phyloP scores from a whole-genome alignment of 306 rosid species.

The Prunus salicina region DNA sequence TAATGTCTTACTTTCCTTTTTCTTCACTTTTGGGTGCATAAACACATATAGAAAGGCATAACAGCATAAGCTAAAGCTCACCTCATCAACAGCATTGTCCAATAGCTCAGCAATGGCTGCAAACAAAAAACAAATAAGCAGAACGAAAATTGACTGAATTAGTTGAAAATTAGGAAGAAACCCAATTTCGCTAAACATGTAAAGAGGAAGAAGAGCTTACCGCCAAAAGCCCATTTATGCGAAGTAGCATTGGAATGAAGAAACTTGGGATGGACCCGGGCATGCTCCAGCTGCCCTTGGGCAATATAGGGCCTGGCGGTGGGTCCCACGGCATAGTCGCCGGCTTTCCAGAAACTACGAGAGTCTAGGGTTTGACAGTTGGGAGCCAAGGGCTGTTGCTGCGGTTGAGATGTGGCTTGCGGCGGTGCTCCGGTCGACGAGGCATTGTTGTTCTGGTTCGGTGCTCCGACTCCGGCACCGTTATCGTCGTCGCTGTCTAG shows the following conservation, averaged over 20 bases:
- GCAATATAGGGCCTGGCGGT: conserved; percentile 23
- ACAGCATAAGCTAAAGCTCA: conserved; percentile 19
- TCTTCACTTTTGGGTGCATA: neutral
- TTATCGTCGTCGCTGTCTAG: conserved; percentile 42
- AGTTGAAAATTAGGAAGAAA: neutral
- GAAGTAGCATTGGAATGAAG: conserved; percentile 98
- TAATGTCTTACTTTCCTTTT: neutral
- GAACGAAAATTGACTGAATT: neutral
- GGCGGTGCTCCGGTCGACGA: neutral
- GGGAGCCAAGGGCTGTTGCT: neutral
- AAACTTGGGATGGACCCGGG: conserved; percentile 95
- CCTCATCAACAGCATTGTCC: conserved; percentile 98
- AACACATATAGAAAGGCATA: conserved; percentile 16
- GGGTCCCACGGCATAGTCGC: conserved; percentile 50
- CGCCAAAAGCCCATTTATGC: conserved; percentile 99
- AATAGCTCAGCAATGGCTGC: conserved; percentile 96
- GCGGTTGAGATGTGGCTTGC: neutral
- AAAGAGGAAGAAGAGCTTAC: conserved; percentile 24
- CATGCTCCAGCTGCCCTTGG: conserved; percentile 68
- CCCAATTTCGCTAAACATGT: neutral
- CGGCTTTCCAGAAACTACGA: conserved; percentile 90
- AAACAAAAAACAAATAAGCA: neutral
- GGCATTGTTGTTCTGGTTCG: conserved; percentile 2
- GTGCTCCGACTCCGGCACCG: conserved; percentile 8
- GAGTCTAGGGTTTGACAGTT: conserved; percentile 10